Base-by-base conservation (phyloP, 2,329 filamentous ascomycete genomes). In the Sporothrix protearum region DNA sequence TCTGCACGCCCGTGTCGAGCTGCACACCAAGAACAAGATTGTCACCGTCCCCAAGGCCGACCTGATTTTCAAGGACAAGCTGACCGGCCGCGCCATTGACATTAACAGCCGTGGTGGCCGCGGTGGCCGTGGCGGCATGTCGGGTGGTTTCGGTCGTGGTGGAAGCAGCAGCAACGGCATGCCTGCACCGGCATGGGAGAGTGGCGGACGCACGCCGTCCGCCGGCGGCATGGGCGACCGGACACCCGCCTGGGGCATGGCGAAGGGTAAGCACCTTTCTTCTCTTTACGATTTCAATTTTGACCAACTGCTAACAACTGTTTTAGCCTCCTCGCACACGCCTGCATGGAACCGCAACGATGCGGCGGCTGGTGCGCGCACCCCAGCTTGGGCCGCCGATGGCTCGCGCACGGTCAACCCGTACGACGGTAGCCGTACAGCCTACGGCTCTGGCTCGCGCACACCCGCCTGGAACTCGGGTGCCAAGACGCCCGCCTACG, bases 1-100 rank as follows among this genome's bases (percentile, higher is more conserved):
- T 76, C 88, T 88, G 3, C 89, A 92, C 77, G 95, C 93, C 39
- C 91, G 94, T 74, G 92, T 99, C 55, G 96, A 99, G 81, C 84
- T 99, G 51, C 95, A 98, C 79, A 94, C 94, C 6, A 97, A 97
- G 83, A 93, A 90, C 82, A 98, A 97, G 84, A 91, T 92, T 19
- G 89, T 98, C 73, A 94, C 91, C 8, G 88, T 98, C 47, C 87
- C 89, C 25, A 96, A 96, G 78, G 90, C 92, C 12, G 88, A 91
- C 71, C 83, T 99, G n/a, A 88, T 88, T 30, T 92, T 96, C 82
- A 94, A 95, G 80, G 95, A 99, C 83, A 92, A 88, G 74, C 81
- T 91, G 71, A 95, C 91, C 3, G 94, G 94, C 61, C 88, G 90
- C 71, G 87, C 87, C n/a, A 91, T 97, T 73, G 91, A 94, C 75